These are phyloP conservation scores for Candida sanyaensis DNA, from an alignment of 1,139 yeast species.

Conservation along the genomic window DNA sequence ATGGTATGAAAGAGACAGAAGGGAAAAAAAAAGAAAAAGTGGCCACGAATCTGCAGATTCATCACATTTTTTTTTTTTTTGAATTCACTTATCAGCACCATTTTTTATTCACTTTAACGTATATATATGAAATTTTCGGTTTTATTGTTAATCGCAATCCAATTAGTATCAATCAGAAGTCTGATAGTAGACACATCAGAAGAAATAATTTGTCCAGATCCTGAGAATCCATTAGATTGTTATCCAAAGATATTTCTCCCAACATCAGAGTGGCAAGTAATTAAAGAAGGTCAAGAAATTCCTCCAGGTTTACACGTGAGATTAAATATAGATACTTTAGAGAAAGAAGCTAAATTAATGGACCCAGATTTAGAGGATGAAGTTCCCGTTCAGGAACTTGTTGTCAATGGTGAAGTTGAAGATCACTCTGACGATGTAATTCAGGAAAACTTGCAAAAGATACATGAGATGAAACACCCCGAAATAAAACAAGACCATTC, in stretches of 20 bases:
- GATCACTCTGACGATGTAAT: conserved; percentile 8
- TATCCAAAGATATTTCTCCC: conserved; percentile 66
- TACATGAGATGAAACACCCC: conserved; percentile 6
- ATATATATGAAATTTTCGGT: conserved; percentile 4
- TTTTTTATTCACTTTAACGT: neutral
- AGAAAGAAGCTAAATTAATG: conserved; percentile 64
- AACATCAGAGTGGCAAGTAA: conserved; percentile 63
- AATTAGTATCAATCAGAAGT: conserved; percentile 1
- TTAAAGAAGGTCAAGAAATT: conserved; percentile 67
- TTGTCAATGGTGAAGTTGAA: conserved; percentile 18
- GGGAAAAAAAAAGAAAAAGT: neutral
- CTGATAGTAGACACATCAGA: conserved; percentile 17
- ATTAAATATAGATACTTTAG: conserved; percentile 66
- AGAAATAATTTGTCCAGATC: conserved; percentile 19
- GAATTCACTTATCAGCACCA: neutral
- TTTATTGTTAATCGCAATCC: conserved; percentile 3
- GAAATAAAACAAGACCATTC: conserved; percentile 3
- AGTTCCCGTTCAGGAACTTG: conserved; percentile 14
- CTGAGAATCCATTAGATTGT: conserved; percentile 51
- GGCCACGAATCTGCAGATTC: neutral
- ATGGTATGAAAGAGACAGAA: neutral
- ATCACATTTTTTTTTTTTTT: neutral
- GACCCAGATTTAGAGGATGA: conserved; percentile 24
- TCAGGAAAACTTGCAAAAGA: conserved; percentile 11
- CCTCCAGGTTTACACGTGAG: conserved; percentile 81